These are phyloP conservation scores for Piromyces finnis DNA, from an alignment of 192 early-diverging fungal genomes.

Conservation along the genomic window DNA sequence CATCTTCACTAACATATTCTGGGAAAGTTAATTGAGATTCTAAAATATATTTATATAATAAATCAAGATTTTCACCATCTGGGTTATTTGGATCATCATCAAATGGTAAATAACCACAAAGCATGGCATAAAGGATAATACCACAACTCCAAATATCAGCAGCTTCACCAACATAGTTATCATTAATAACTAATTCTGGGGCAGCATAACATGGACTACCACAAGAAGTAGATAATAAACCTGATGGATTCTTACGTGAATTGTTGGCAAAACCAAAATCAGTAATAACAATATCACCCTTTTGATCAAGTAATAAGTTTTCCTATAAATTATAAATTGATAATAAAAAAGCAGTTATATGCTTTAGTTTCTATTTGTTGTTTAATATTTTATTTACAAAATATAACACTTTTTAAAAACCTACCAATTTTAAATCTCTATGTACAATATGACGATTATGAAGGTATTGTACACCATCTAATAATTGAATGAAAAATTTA, in stretches of 20 bases:
- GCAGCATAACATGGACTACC: constrained; percentile 98
- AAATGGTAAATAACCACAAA: constrained; percentile 44
- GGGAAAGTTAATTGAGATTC: constrained; percentile 34
- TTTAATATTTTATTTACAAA: too few species aligned
- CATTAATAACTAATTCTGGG: constrained; percentile 85
- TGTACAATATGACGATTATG: constrained; percentile 23
- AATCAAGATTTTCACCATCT: constrained; percentile 35
- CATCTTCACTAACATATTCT: constrained; percentile 6
- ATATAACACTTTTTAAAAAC: too few species aligned
- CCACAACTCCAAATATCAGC: constrained; percentile 62
- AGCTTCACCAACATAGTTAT: constrained; percentile 39
- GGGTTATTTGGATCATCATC: constrained; percentile 42
- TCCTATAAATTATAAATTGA: not conserved
- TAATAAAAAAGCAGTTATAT: too few species aligned
- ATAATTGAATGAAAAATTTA: constrained; percentile 14
- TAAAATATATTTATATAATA: constrained; percentile 41
- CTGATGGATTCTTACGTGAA: not conserved
- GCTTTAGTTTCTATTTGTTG: too few species aligned
- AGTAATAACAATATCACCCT: constrained; percentile 25
- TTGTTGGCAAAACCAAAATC: constrained; percentile 43
- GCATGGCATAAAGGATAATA: constrained; percentile 51
- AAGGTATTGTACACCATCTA: constrained; percentile 18
- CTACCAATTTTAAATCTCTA: constrained; percentile 16
- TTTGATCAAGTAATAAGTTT: constrained; percentile 30
- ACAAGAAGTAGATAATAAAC: constrained; percentile 81